Evolutionary conservation across 345 rosid genomes (phyloP), one percentile per base, ranked within the genome.

Genomic region (Lumnitzera racemosa): DNA sequence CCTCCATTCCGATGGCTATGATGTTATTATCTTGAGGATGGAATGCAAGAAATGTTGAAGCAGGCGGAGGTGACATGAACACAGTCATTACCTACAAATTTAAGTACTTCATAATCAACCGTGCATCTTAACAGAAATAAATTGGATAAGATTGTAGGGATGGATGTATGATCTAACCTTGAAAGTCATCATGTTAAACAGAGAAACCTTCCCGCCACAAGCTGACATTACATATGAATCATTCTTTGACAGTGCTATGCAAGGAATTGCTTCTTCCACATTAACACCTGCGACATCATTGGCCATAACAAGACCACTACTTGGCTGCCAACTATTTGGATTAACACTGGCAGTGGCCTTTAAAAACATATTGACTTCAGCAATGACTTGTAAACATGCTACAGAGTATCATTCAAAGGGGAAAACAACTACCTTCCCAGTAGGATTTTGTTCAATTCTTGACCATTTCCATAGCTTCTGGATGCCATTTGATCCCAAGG

Each of bases 191-290:
- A 87, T 81, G 72, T 92, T 92, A 68, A 91, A 91, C 67, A 91
- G 68, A 5, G 98, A 89, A 59, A 83, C 87, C 76, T 78, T 91
- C 55, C 98, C 96, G 10, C 98, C 98, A 56, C 85, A 73, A 49
- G 96, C 96, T 15, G 98, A 92, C 88, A 87, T 81, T 58, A 92
- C 89, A 69, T 91, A 92, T 0, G 89, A 85, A 73, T 92, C 96
- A 66, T 89, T 92, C 71, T 92, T 92, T 41, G 98, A 85, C 49
- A 92, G 85, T 25, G 96, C 96, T 59, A 92, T 87, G 81, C 98
- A 87, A 0, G 96, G 96, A 49, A 82, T 81, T 24, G 85, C 84
- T 71, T 84, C 95, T 56, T 91, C 95, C 51, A 73, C 82, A 71
- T 84, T 88, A 63, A 76, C 87, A 81, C 82, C 87, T 52, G 87